Conservation (phyloP, 352 stramenopile species). For the Phytopythium montanum region DNA sequence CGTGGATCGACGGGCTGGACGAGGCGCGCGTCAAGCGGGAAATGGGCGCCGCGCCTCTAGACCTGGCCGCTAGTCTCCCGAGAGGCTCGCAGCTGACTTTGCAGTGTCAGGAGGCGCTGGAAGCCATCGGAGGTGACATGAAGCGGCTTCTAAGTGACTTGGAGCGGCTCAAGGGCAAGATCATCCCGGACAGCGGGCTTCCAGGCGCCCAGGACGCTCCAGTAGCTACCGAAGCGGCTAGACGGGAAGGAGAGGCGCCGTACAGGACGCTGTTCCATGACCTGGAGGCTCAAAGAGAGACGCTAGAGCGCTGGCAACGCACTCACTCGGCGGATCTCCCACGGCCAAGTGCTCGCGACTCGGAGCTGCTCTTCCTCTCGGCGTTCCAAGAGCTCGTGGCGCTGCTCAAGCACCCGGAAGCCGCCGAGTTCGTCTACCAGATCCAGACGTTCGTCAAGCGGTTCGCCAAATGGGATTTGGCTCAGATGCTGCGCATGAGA, state of each 20-base stretch:
- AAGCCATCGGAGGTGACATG: conserved; percentile 34
- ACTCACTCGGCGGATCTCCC: conserved; percentile 27
- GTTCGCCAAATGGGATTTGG: conserved; percentile 52
- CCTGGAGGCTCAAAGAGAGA: conserved; percentile 26
- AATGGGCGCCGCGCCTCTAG: conserved; percentile 1
- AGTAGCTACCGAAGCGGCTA: not conserved
- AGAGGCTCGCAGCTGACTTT: conserved; percentile 9
- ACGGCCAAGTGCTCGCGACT: conserved; percentile 34
- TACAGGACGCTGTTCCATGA: conserved; percentile 50
- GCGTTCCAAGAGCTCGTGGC: conserved; percentile 55
- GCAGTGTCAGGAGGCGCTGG: conserved; percentile 44
- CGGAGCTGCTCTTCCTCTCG: conserved; percentile 56
- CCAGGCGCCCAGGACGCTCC: conserved; percentile 4
- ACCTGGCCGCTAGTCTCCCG: not conserved
- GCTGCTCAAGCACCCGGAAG: conserved; percentile 55
- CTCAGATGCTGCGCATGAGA: conserved; percentile 37
- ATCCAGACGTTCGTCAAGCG: conserved; percentile 76
- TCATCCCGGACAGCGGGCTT: conserved; percentile 21
- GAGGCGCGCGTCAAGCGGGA: conserved; percentile 4
- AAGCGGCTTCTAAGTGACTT: conserved; percentile 26
- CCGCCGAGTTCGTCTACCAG: conserved; percentile 71
- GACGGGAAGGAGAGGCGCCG: not conserved
- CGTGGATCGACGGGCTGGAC: conserved; percentile 65
- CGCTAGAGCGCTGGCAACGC: conserved; percentile 43
- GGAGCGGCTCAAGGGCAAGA: conserved; percentile 39